Conservation (phyloP, 2,329 filamentous ascomycete species). For the Apiospora kogelbergensis region DNA sequence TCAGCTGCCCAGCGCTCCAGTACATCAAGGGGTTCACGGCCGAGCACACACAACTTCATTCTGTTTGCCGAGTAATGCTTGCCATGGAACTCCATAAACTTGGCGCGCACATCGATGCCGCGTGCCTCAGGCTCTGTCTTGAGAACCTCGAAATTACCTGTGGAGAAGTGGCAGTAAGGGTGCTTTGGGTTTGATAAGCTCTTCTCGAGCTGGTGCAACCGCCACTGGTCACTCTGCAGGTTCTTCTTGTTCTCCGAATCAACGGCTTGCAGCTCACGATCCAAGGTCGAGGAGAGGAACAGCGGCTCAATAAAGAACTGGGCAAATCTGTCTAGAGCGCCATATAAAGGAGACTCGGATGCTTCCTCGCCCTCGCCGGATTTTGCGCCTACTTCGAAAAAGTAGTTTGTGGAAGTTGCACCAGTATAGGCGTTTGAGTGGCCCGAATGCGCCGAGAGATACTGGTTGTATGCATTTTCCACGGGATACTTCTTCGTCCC, state of each 20-base stretch:
- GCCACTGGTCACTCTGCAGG: conserved; percentile 85
- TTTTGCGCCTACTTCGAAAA: conserved; percentile 89
- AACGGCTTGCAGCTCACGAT: conserved; percentile 83
- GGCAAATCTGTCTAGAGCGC: conserved; percentile 85
- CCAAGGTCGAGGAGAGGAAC: conserved; percentile 80
- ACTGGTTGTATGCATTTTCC: conserved; percentile 95
- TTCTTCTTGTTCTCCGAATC: conserved; percentile 99
- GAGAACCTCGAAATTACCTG: conserved; percentile 82
- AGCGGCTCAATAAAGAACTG: conserved; percentile 91
- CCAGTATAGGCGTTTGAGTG: conserved; percentile 95
- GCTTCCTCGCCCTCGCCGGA: conserved; percentile 60
- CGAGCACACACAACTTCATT: conserved; percentile 89
- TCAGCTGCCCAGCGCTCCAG: conserved; percentile 83
- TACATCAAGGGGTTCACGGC: conserved; percentile 77
- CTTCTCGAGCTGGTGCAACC: conserved; percentile 84
- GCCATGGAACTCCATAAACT: conserved; percentile 90
- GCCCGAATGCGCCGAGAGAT: conserved; percentile 85
- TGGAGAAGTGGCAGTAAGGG: conserved; percentile 89
- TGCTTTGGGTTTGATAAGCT: conserved; percentile 84
- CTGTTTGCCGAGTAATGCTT: conserved; percentile 89
- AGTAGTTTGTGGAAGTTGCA: conserved; percentile 93
- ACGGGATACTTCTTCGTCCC: conserved; percentile 96
- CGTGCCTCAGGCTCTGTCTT: conserved; percentile 77
- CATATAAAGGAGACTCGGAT: conserved; percentile 63
- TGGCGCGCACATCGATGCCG: conserved; percentile 82